Conservation (phyloP, 2,329 filamentous ascomycete species). For the Aspergillus neotritici region DNA sequence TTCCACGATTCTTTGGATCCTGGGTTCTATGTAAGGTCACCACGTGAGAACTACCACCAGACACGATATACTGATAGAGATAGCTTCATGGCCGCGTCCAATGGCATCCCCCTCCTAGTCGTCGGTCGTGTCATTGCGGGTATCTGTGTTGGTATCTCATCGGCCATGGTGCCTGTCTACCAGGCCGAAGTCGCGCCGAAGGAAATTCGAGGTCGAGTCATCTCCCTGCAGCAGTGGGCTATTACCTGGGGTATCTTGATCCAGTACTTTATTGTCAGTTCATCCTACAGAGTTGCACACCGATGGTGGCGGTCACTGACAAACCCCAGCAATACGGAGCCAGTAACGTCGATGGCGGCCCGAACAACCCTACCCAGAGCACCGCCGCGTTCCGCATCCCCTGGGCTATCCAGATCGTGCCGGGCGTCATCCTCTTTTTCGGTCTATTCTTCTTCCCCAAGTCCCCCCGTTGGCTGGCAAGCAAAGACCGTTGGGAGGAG, state of each 20-base stretch:
- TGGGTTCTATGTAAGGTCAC: conserved; percentile 12
- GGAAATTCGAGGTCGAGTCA: conserved; percentile 53
- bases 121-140: conserved; percentile 66
- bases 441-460: conserved; percentile 50
- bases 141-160: conserved; percentile 66
- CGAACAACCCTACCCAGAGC: conserved; percentile 42
- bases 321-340: conserved; percentile 14
- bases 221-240: conserved; percentile 66
- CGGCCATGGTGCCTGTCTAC: conserved; percentile 64
- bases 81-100: conserved; percentile 53
- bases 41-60: too few relatives aligned
- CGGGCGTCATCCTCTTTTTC: conserved; percentile 51
- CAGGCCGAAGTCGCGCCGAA: conserved; percentile 60
- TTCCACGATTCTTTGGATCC: conserved; percentile 46
- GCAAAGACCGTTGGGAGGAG: conserved; percentile 55
- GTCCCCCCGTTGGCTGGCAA: conserved; percentile 58
- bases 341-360: conserved; percentile 51
- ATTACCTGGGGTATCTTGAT: conserved; percentile 66
- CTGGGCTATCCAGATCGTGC: conserved; percentile 59
- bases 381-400: conserved; percentile 57
- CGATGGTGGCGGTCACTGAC: neutral
- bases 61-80: conserved; percentile 16
- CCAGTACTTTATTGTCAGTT: conserved; percentile 53
- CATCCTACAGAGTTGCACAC: neutral
- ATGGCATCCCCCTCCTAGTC: conserved; percentile 65